Evolutionary conservation across 177 flowering plant species (phyloP).

Genomic region (Vitis hybrid): DNA sequence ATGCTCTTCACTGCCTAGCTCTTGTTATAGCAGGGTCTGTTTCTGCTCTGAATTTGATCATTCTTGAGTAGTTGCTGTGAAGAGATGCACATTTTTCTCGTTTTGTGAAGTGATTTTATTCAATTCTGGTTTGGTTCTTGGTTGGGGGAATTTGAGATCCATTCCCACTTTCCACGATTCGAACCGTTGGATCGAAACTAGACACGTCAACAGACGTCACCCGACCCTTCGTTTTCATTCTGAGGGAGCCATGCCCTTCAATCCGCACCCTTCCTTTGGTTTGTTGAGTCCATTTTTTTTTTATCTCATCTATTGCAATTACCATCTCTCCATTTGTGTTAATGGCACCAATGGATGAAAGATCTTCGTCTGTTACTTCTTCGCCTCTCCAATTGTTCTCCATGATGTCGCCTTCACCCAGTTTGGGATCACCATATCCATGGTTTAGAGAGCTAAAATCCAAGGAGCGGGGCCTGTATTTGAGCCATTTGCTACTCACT

Average conservation of each 20-base stretch:
- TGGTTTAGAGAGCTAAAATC: constrained; percentile 86
- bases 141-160: too few relatives aligned
- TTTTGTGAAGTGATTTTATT: too few relatives aligned
- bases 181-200: too few relatives aligned
- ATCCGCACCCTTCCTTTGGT: too few relatives aligned
- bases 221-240: too few relatives aligned
- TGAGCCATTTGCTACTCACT: constrained; percentile 76
- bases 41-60: neutral
- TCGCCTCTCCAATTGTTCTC: constrained; percentile 85
- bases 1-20: neutral
- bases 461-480: constrained; percentile 84
- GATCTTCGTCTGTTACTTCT: constrained; percentile 71
- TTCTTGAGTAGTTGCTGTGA: neutral
- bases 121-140: too few relatives aligned
- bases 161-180: too few relatives aligned
- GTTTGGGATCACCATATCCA: constrained; percentile 60
- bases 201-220: too few relatives aligned
- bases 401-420: constrained; percentile 66
- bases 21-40: neutral
- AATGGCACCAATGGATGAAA: constrained; percentile 72
- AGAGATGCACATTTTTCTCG: neutral
- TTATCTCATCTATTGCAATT: too few relatives aligned
- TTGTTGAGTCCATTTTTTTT: too few relatives aligned
- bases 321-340: neutral
- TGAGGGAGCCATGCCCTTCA: too few relatives aligned